These are phyloP conservation scores for Taphrina pruni DNA, from an alignment of 1,139 yeast species.

Conservation along the genomic window DNA sequence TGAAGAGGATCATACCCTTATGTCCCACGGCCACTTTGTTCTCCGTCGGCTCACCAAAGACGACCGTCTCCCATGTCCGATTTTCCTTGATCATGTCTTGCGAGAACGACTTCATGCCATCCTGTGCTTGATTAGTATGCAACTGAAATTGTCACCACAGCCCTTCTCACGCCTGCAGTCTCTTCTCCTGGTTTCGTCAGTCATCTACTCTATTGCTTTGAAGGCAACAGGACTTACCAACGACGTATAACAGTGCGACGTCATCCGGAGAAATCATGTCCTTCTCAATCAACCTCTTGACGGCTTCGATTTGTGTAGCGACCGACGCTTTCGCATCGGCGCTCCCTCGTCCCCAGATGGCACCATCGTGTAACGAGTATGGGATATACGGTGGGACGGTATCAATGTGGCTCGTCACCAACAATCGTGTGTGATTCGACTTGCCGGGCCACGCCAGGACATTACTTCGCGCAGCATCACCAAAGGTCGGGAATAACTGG, in stretches of 20 bases:
- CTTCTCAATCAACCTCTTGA: constrained; percentile 55
- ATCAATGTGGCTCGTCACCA: constrained; percentile 70
- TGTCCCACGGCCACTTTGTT: constrained; percentile 72
- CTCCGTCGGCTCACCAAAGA: constrained; percentile 80
- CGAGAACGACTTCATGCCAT: constrained; percentile 38
- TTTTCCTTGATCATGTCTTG: constrained; percentile 20
- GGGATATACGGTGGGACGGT: constrained; percentile 73
- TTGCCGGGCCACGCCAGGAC: constrained; percentile 39
- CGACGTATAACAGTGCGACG: constrained; percentile 65
- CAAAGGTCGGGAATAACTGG: constrained; percentile 28
- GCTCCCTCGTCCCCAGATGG: constrained; percentile 69
- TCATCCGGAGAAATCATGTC: constrained; percentile 60
- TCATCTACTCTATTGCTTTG: background rate
- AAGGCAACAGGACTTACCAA: constrained; percentile 50
- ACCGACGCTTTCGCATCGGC: constrained; percentile 74
- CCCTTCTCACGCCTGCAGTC: constrained; percentile 56
- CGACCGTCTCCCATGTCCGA: constrained; percentile 61
- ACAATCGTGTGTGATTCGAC: constrained; percentile 55
- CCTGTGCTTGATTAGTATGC: constrained; percentile 8
- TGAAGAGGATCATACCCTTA: constrained; percentile 61
- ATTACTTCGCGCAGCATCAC: constrained; percentile 17
- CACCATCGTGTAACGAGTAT: constrained; percentile 59
- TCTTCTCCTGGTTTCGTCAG: constrained; percentile 59
- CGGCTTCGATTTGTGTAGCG: constrained; percentile 65
- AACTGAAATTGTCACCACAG: too few relatives aligned